Evolutionary conservation across 495 filamentous ascomycete genomes (phyloP).

Genomic region (Trichodelitschia bisporula): DNA sequence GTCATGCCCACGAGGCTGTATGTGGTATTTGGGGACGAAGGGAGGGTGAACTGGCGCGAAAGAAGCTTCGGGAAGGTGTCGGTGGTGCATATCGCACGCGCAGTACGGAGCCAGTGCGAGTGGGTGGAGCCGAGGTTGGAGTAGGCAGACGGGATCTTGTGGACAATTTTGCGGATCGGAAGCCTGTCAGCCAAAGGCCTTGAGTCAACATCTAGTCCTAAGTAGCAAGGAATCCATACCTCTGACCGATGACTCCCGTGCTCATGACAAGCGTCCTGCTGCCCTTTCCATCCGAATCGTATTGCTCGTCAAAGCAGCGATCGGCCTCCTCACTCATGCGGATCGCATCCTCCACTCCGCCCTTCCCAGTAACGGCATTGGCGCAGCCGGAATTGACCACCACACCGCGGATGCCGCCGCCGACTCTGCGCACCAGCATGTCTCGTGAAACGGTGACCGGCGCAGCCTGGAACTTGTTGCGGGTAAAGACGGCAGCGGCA

Average conservation of each 20-base stretch:
- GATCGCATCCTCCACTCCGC: conserved; percentile 68
- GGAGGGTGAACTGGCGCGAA: conserved; percentile 62
- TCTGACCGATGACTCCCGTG: conserved; percentile 93
- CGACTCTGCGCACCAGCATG: conserved; percentile 37
- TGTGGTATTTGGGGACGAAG: conserved; percentile 45
- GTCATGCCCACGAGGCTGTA: conserved; percentile 89
- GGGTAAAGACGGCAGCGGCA: conserved; percentile 89
- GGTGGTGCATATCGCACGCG: conserved; percentile 91
- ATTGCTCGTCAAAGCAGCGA: conserved; percentile 22
- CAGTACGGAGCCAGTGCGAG: conserved; percentile 63
- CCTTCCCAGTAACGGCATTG: conserved; percentile 90
- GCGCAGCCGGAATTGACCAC: conserved; percentile 92
- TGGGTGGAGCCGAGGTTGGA: conserved; percentile 44
- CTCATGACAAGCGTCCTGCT: conserved; percentile 79
- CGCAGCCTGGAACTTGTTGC: conserved; percentile 94
- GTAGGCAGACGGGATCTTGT: conserved; percentile 54
- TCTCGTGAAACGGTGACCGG: conserved; percentile 65
- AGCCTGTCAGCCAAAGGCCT: conserved; percentile 27
- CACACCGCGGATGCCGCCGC: conserved; percentile 50
- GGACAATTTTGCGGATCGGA: conserved; percentile 74
- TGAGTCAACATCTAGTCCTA: too few species aligned
- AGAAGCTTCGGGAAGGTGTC: conserved; percentile 97
- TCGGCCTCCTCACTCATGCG: conserved; percentile 64
- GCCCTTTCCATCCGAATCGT: conserved; percentile 27
- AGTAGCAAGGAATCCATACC: conserved; percentile 27